Base-by-base conservation (phyloP, 495 filamentous ascomycete genomes). In the Aspergillus ellipticus region DNA sequence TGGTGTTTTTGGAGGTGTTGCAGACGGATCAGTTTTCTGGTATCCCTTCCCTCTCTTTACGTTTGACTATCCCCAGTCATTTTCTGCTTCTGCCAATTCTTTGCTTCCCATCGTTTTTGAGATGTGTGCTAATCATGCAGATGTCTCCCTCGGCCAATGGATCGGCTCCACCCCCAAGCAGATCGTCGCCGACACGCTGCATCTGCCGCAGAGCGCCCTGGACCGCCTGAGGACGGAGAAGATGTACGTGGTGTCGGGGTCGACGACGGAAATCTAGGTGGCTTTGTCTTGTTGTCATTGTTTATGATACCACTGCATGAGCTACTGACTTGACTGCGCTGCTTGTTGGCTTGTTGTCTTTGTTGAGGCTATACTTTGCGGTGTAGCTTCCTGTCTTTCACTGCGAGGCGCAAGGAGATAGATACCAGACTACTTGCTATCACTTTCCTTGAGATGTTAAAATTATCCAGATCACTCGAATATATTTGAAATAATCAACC, bases 1-100 rank as follows among this genome's bases (percentile, higher is more conserved):
- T 87, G 33, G 73, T 89, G 13, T 84, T 89, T 50, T 60, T 91
- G 41, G 88, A 91, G 61, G 84, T 91, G 2, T 70, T 91, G 56
- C 80, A 87, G 61, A 85, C 86, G 0, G 71, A 78, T 52, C 74
- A 81, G 59, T 91, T 90, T 53, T 79, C 76, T 35, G 77, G 75
- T 79, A 63, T 31, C 66, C 65, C 26, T 22, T 35, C 13, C 19
- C n/a, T 17, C 45, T 54, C 42, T n/a, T n/a, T n/a, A n/a, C n/a
- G n/a, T n/a, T n/a, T n/a, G n/a, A n/a, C n/a, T n/a, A n/a, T n/a
- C n/a, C n/a, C n/a, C n/a, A n/a, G n/a, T n/a, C n/a, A n/a, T n/a
- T n/a, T n/a, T n/a, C n/a, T n/a, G n/a, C n/a, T 49, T 31, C 45
- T 1, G 39, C 48, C 6, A 41, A 2, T 51, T 33, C 13, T 11